Conservation (phyloP, 768 basidiomycete genomes). For the Tylopilus balloui region DNA sequence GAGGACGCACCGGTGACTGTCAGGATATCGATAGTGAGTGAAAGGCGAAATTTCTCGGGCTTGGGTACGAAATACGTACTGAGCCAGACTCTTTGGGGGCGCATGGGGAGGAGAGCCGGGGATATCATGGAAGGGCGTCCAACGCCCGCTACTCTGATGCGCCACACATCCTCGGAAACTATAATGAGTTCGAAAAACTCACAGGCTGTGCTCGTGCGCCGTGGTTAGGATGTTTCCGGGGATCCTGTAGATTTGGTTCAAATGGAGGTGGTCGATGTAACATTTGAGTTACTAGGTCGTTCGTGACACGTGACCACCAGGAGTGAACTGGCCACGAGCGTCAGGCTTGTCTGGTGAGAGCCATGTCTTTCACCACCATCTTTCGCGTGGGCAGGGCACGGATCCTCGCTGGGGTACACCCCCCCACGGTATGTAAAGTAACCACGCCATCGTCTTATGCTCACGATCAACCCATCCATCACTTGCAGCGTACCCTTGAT, state of each 20-base stretch:
- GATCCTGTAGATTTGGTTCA: not conserved
- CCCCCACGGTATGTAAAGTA: not conserved
- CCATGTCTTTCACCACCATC: slow-evolving; percentile 3
- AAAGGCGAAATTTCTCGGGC: not conserved
- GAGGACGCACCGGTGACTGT: slow-evolving; percentile 32
- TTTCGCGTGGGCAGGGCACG: slow-evolving; percentile 1
- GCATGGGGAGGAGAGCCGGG: not conserved
- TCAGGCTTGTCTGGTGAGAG: too few relatives aligned
- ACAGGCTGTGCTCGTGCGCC: too few relatives aligned
- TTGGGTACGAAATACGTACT: slow-evolving; percentile 5
- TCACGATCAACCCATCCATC: not conserved
- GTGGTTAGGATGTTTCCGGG: too few relatives aligned
- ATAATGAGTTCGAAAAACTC: too few relatives aligned
- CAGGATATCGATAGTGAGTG: not conserved
- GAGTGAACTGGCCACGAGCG: too few relatives aligned
- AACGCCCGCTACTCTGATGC: too few relatives aligned
- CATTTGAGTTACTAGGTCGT: too few relatives aligned
- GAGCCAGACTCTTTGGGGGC: slow-evolving; percentile 9
- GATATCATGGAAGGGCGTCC: too few relatives aligned
- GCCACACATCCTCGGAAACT: not conserved
- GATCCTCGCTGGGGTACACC: not conserved
- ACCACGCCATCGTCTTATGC: not conserved
- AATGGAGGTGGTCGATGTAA: too few relatives aligned
- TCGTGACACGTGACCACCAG: too few relatives aligned
- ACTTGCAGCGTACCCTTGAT: not conserved